phyloP scores from a whole-genome alignment of 805 yeast genomes.

The Metschnikowia orientalis region DNA sequence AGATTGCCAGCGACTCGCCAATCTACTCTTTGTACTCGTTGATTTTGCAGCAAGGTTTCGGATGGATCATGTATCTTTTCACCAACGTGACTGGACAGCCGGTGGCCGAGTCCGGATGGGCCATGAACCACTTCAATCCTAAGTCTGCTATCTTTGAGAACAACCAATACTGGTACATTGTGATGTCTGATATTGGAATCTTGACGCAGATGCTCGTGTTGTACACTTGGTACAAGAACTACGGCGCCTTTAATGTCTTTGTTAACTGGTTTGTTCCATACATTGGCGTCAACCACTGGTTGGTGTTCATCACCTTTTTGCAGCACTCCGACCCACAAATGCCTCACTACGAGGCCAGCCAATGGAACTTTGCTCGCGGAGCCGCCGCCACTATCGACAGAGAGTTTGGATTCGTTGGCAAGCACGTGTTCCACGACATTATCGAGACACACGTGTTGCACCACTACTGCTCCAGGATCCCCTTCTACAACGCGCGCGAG shows the following conservation, averaged over 20 bases:
- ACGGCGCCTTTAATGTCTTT: constrained; percentile 59
- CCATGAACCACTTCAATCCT: constrained; percentile 68
- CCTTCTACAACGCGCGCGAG: constrained; percentile 81
- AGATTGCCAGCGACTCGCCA: constrained; percentile 72
- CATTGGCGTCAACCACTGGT: constrained; percentile 83
- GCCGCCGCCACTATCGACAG: constrained; percentile 89
- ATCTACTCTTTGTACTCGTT: constrained; percentile 53
- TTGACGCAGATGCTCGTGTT: constrained; percentile 47
- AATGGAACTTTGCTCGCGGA: constrained; percentile 86
- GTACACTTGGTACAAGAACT: constrained; percentile 56
- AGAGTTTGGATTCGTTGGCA: constrained; percentile 76
- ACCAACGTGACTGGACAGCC: constrained; percentile 76
- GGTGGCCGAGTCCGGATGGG: constrained; percentile 43
- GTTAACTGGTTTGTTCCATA: constrained; percentile 76
- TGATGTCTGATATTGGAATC: constrained; percentile 72
- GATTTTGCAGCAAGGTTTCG: constrained; percentile 68
- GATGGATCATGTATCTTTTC: constrained; percentile 65
- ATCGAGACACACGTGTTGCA: constrained; percentile 89
- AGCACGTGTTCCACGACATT: constrained; percentile 78
- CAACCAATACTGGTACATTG: constrained; percentile 66
- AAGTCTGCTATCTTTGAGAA: constrained; percentile 68
- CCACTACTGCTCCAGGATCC: constrained; percentile 79
- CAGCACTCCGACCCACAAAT: constrained; percentile 78
- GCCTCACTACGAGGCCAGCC: constrained; percentile 72
- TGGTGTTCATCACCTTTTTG: constrained; percentile 77